Evolutionary conservation across 495 filamentous ascomycete genomes (phyloP).

Genomic region (Amorphotheca resinae): DNA sequence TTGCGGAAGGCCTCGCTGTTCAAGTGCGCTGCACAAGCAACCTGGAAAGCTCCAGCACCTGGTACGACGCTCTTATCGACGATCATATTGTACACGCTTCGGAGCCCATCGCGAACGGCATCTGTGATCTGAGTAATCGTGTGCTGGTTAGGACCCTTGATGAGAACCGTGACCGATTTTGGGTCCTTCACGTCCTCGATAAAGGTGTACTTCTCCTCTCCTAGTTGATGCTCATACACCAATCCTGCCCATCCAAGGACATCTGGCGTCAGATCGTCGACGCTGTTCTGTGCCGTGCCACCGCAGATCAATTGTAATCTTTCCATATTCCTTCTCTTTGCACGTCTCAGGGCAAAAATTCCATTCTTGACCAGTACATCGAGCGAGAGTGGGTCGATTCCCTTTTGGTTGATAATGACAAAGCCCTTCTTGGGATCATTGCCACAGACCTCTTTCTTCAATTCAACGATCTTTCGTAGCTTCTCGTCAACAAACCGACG

Average conservation of each 20-base stretch:
- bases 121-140: conserved; percentile 95
- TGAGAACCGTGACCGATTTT: conserved; percentile 95
- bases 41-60: conserved; percentile 90
- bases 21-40: conserved; percentile 84
- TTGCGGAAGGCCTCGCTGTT: conserved; percentile 70
- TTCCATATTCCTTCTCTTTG: conserved; percentile 98
- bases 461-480: conserved; percentile 90
- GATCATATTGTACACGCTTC: conserved; percentile 97
- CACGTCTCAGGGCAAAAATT: conserved; percentile 83
- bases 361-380: conserved; percentile 97
- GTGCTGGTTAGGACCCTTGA: conserved; percentile 94
- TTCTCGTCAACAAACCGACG: conserved; percentile 93
- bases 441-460: conserved; percentile 97
- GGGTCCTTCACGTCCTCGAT: conserved; percentile 97
- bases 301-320: conserved; percentile 89
- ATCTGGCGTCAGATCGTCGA: conserved; percentile 81
- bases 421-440: conserved; percentile 91
- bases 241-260: conserved; percentile 91
- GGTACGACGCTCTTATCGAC: conserved; percentile 91
- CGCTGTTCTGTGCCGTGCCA: conserved; percentile 84
- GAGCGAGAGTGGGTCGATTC: conserved; percentile 90
- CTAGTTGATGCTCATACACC: conserved; percentile 94
- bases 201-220: conserved; percentile 98
- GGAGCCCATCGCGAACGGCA: conserved; percentile 89
- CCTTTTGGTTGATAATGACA: conserved; percentile 98